Evolutionary conservation across 495 filamentous ascomycete species (phyloP).

Genomic region (Thozetella sp.): DNA sequence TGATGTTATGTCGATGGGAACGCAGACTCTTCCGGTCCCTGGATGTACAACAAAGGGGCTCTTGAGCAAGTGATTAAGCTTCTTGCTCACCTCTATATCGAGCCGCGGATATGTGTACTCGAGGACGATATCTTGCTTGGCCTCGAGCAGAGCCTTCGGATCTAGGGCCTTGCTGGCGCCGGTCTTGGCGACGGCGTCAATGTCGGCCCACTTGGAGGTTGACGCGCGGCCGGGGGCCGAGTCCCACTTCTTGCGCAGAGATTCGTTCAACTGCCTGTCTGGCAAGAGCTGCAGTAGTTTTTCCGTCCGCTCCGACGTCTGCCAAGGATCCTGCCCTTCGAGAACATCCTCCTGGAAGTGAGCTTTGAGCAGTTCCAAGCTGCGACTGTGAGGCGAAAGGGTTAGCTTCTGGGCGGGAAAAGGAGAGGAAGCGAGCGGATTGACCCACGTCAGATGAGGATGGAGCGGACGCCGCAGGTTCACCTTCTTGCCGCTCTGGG

Average conservation of each 20-base stretch:
- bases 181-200: conserved; percentile 78
- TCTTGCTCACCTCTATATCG: conserved; percentile 95
- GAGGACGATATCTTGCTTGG: conserved; percentile 90
- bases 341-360: conserved; percentile 84
- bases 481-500: conserved; percentile 84
- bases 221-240: conserved; percentile 75
- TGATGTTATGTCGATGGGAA: conserved; percentile 77
- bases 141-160: conserved; percentile 69
- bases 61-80: conserved; percentile 96
- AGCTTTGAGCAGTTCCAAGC: conserved; percentile 74
- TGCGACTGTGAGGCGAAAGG: conserved; percentile 54
- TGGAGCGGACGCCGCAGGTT: conserved; percentile 86
- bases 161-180: conserved; percentile 68
- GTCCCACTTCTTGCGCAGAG: conserved; percentile 88
- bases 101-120: conserved; percentile 99
- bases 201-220: conserved; percentile 87
- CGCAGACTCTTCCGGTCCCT: conserved; percentile 90
- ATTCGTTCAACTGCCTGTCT: conserved; percentile 70
- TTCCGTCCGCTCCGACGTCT: conserved; percentile 62
- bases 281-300: conserved; percentile 79
- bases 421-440: not conserved
- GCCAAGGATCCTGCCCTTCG: conserved; percentile 84
- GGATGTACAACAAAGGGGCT: conserved; percentile 96
- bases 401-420: not conserved
- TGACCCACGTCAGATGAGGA: conserved; percentile 73